Percentiles rank a stretch among this genome's conserved stretches.
These are phyloP conservation scores for Persicaria maculosa DNA, from an alignment of 148 eudicot species.

Conservation along the genomic window DNA sequence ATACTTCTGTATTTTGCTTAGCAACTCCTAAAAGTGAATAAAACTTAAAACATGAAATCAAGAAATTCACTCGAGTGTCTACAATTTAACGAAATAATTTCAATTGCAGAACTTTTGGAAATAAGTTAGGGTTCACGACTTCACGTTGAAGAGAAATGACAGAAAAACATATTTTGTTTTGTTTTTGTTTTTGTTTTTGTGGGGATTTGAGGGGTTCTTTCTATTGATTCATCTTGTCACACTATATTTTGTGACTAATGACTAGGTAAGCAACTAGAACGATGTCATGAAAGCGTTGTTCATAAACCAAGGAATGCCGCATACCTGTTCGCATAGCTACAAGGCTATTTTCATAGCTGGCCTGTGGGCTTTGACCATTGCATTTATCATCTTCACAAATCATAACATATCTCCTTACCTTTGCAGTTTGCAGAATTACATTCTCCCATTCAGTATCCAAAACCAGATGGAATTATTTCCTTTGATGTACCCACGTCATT, in stretches of 20 bases:
- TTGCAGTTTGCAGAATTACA: conserved; percentile 60
- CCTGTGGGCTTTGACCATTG: neutral
- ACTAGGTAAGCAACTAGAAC: neutral
- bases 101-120: too few species aligned
- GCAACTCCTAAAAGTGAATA: neutral
- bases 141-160: too few species aligned
- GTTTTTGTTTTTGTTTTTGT: too few species aligned
- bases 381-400: neutral
- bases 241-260: neutral
- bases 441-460: conserved; percentile 78
- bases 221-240: too few species aligned
- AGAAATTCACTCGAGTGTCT: neutral
- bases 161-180: too few species aligned
- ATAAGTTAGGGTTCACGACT: too few species aligned
- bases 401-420: neutral
- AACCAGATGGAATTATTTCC: conserved; percentile 77
- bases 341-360: neutral
- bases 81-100: neutral
- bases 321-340: neutral
- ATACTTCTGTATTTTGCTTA: neutral
- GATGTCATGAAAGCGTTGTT: neutral
- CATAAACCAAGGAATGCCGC: neutral
- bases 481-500: conserved; percentile 90
- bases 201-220: too few species aligned
- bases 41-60: too few species aligned